Evolutionary conservation across 164 flowering plant genomes (phyloP), one percentile per base, ranked within the genome.

Genomic region (Kingdonia uniflora): DNA sequence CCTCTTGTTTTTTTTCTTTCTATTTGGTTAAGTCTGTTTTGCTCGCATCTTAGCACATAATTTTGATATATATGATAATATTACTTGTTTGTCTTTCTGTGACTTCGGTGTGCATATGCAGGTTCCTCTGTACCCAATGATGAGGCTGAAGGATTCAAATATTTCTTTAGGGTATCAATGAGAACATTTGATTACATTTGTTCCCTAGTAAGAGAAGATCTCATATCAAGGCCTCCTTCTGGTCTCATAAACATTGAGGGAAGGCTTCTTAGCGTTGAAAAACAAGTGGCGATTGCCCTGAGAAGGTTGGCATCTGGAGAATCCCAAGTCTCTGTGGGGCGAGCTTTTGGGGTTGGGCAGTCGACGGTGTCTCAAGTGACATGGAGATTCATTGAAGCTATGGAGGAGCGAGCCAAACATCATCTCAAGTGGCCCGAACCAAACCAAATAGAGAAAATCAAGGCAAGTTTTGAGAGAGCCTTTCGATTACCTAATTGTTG

Each of bases 171-270:
- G 62, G 76, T 79, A 16, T 85, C 98, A 19, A 84, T 63, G 71
- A 79, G 71, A 44, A 91, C 92, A 1, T 91, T 85, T 59, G 81
- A 74, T 19, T 87, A 91, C 69, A 87, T 91, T 0, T 87, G 96
- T 67, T 87, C 94, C 22, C 80, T 91, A 46, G 95, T 91, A 21
- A 75, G 95, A 54, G 80, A 83, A 54, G 92, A 91, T 63, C 84
- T 87, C n/a, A 71, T 91, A 20, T 91, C 98, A 16, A 74, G 98
- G 59, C 98, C 98, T n/a, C 96, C 98, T 16, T 87, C 96, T 1
- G 98, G 96, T 23, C 90, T 91, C 57, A 91, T 91, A 57, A 91
- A 91, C 71, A 91, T 91, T n/a, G 98, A 91, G 68, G 98, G 98
- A 16, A 79, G 96, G 73, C 86, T 91, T 55, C 83, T 91, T 11